Evolutionary conservation across 208 protist species (phyloP).

Genomic region (Acanthamoeba culbertsoni): DNA sequence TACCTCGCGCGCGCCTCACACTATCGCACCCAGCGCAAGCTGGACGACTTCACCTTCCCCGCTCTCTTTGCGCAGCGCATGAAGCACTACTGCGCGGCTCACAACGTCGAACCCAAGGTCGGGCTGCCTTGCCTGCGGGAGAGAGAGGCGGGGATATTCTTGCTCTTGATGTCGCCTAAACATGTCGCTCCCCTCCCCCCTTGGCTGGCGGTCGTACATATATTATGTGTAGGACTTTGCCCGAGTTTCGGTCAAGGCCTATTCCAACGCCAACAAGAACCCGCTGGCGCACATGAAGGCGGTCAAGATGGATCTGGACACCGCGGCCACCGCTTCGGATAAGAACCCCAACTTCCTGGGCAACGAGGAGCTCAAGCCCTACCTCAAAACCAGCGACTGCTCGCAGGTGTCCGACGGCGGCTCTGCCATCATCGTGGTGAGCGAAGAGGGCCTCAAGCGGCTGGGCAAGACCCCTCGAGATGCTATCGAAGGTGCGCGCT

Average conservation of each 20-base stretch:
- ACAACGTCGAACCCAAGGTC: not conserved
- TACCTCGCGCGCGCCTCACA: slow-evolving; percentile 88
- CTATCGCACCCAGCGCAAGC: slow-evolving; percentile 86
- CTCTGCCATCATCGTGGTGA: slow-evolving; percentile 85
- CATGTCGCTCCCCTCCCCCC: no score
- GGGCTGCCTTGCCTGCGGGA: no score
- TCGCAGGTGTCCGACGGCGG: slow-evolving; percentile 91
- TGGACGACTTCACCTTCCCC: slow-evolving; percentile 92
- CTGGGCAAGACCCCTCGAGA: slow-evolving; percentile 82
- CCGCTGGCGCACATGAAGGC: slow-evolving; percentile 88
- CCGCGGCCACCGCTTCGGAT: slow-evolving; percentile 79
- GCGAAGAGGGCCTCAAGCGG: slow-evolving; percentile 87
- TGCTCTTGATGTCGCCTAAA: no score
- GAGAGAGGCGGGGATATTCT: no score
- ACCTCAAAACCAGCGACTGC: slow-evolving; percentile 87
- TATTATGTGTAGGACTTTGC: slow-evolving; percentile 87
- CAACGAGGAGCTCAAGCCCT: slow-evolving; percentile 88
- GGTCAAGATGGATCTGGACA: slow-evolving; percentile 83
- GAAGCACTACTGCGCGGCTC: not conserved
- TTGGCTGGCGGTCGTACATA: no score
- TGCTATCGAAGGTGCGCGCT: slow-evolving; percentile 67
- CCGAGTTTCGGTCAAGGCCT: slow-evolving; percentile 88
- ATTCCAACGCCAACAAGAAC: slow-evolving; percentile 89
- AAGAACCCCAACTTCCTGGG: slow-evolving; percentile 86
- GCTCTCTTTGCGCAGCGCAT: slow-evolving; percentile 82